These are phyloP conservation scores for Dactylellina cionopaga DNA, from an alignment of 2,329 filamentous ascomycete genomes.

Conservation along the genomic window DNA sequence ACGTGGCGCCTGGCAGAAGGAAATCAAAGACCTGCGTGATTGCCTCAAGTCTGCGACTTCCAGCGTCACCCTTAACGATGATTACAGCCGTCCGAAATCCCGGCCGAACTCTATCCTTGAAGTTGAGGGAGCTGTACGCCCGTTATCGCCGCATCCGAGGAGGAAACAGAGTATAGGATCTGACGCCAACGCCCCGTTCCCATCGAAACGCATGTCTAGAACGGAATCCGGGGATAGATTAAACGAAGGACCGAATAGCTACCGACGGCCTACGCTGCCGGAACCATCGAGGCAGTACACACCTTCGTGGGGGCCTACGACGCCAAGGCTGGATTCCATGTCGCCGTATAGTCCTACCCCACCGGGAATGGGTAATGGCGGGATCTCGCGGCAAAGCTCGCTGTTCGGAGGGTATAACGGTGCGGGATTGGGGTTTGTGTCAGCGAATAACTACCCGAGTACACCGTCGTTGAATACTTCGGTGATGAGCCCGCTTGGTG, in stretches of 20 bases:
- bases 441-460: constrained; percentile 59
- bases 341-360: constrained; percentile 26
- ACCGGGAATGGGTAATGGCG: constrained; percentile 10
- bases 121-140: constrained; percentile 34
- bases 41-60: constrained; percentile 10
- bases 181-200: constrained; percentile 39
- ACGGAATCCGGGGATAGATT: constrained; percentile 42
- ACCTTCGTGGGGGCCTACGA: constrained; percentile 33
- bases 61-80: constrained; percentile 3
- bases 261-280: constrained; percentile 36
- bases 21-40: constrained; percentile 39
- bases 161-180: constrained; percentile 48
- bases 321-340: constrained; percentile 39
- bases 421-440: constrained; percentile 22
- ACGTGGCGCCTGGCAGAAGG: constrained; percentile 66
- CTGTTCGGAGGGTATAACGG: constrained; percentile 27
- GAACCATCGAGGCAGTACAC: constrained; percentile 30
- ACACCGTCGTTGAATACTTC: constrained; percentile 62
- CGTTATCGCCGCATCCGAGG: constrained; percentile 38
- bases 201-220: constrained; percentile 42
- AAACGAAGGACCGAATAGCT: not conserved
- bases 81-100: constrained; percentile 33
- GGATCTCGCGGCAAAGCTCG: constrained; percentile 30
- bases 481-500: constrained; percentile 30
- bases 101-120: constrained; percentile 42